A percentile compares a stretch with the other conserved stretches of the same genome.
phyloP scores from a whole-genome alignment of 495 filamentous ascomycete species.

The Sordaria brevicollis region DNA sequence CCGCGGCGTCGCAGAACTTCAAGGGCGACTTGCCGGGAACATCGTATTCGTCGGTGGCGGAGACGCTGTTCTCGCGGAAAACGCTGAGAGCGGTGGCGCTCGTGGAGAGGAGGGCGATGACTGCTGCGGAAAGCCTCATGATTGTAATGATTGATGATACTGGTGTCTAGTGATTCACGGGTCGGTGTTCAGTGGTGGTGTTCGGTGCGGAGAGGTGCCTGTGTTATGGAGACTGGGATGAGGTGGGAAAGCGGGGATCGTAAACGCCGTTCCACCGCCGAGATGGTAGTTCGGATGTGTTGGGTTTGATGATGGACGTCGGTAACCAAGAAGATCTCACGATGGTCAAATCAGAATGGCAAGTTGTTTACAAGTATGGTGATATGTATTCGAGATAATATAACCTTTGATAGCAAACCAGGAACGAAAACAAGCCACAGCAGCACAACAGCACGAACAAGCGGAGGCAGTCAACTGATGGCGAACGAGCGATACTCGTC shows the following conservation, averaged over 20 bases:
- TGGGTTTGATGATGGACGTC: background rate
- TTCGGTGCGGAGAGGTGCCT: background rate
- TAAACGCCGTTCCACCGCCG: background rate
- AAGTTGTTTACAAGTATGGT: background rate
- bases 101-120: constrained; percentile 29
- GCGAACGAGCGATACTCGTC: too few relatives aligned
- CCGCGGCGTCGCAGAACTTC: constrained; percentile 50
- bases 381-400: too few relatives aligned
- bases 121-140: constrained; percentile 34
- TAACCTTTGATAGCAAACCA: background rate
- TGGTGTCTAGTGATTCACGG: background rate
- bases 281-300: background rate
- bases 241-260: background rate
- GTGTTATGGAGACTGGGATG: background rate
- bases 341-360: background rate
- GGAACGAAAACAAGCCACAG: background rate
- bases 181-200: too few relatives aligned
- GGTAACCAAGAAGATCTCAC: background rate
- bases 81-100: constrained; percentile 30
- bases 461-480: background rate
- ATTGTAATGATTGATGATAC: constrained; percentile 8
- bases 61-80: constrained; percentile 25
- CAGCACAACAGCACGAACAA: too few relatives aligned
- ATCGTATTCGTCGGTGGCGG: constrained; percentile 26
- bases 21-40: constrained; percentile 73